Percentiles rank a stretch among this genome's conserved stretches.
Evolutionary conservation across 2,329 filamentous ascomycete species (phyloP).

Genomic region (Pyrenochaeta sp.): DNA sequence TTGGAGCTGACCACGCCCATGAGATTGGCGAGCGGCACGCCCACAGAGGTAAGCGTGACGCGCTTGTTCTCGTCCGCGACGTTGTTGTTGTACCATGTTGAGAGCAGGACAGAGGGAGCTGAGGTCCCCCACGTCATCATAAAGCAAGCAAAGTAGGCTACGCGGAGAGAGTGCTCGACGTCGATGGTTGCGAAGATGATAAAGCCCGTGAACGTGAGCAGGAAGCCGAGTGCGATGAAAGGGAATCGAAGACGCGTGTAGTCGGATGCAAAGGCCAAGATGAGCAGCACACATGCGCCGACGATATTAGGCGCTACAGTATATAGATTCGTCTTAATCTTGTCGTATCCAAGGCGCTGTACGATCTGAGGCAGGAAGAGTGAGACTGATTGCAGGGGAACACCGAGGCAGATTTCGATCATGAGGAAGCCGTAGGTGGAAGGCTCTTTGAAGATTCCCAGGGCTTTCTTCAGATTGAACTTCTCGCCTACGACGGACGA

Average conservation of each 20-base stretch:
- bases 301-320: constrained; percentile 82
- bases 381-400: constrained; percentile 64
- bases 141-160: constrained; percentile 79
- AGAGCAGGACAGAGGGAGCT: constrained; percentile 73
- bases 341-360: constrained; percentile 58
- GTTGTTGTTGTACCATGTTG: constrained; percentile 83
- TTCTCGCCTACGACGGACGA: constrained; percentile 68
- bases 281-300: constrained; percentile 74
- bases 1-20: constrained; percentile 77
- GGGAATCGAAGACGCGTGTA: constrained; percentile 71
- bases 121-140: constrained; percentile 86
- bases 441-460: constrained; percentile 62
- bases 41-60: constrained; percentile 73
- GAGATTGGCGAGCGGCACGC: constrained; percentile 76
- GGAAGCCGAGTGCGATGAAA: constrained; percentile 76
- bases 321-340: constrained; percentile 77
- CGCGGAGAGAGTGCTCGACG: constrained; percentile 65
- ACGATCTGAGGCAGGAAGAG: constrained; percentile 68
- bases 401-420: constrained; percentile 67
- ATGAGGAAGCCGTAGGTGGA: constrained; percentile 62
- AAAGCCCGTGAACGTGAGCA: constrained; percentile 78
- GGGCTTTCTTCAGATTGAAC: constrained; percentile 60
- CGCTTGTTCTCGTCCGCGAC: constrained; percentile 78
- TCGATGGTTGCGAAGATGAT: constrained; percentile 77
- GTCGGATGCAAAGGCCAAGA: constrained; percentile 77